These are phyloP conservation scores for Pleurotus salmoneostramineus DNA, from an alignment of 768 basidiomycete species.

Conservation along the genomic window DNA sequence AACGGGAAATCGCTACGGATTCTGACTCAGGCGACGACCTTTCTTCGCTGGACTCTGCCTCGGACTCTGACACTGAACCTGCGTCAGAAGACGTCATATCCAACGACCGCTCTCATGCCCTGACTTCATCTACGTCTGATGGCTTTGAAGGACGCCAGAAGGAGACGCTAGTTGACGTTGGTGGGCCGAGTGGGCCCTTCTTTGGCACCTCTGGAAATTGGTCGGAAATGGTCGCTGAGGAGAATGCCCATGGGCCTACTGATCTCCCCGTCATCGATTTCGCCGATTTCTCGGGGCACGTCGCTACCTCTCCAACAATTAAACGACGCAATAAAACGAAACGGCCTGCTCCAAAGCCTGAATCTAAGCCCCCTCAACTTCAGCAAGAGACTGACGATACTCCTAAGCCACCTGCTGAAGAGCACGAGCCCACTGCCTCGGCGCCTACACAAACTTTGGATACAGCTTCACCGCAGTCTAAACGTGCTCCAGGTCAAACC, in stretches of 20 bases:
- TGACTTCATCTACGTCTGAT: constrained; percentile 68
- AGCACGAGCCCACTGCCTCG: constrained; percentile 29
- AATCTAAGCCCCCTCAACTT: constrained; percentile 11
- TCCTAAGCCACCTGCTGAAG: constrained; percentile 22
- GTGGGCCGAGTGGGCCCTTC: constrained; percentile 40
- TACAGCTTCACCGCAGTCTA: constrained; percentile 14
- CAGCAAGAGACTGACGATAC: constrained; percentile 10
- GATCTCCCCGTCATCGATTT: constrained; percentile 82
- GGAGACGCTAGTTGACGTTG: constrained; percentile 19
- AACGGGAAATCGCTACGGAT: constrained; percentile 67
- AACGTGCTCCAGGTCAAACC: constrained; percentile 46
- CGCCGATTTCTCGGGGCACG: constrained; percentile 50
- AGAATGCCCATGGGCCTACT: constrained; percentile 56
- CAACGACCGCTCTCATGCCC: constrained; percentile 45
- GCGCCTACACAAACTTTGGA: constrained; percentile 28
- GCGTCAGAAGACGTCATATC: constrained; percentile 58
- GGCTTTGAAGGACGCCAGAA: constrained; percentile 41
- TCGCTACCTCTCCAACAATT: constrained; percentile 14
- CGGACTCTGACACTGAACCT: constrained; percentile 72
- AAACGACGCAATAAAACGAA: constrained; percentile 32
- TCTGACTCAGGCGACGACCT: constrained; percentile 58
- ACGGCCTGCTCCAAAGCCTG: constrained; percentile 26
- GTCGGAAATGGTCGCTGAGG: constrained; percentile 85
- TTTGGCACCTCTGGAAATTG: constrained; percentile 57
- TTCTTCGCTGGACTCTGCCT: constrained; percentile 55